These are phyloP conservation scores for Heritiera fomes DNA, from an alignment of 345 rosid genomes.

Conservation along the genomic window DNA sequence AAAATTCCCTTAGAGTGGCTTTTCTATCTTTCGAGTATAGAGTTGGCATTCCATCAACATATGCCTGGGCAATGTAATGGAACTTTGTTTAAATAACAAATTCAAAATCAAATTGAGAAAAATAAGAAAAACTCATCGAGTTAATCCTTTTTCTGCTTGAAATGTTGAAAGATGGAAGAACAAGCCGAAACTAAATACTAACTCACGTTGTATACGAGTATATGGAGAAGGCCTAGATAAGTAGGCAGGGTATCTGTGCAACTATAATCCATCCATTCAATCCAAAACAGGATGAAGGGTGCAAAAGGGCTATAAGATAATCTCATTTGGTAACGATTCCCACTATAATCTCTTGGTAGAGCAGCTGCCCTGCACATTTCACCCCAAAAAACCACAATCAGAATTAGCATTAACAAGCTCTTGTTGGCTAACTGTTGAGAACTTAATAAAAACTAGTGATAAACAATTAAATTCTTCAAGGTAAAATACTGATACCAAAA, in stretches of 20 bases:
- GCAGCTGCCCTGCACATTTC: constrained; percentile 54
- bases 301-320: constrained; percentile 63
- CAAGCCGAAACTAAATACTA: neutral
- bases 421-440: neutral
- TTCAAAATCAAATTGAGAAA: neutral
- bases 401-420: neutral
- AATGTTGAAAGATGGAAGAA: neutral
- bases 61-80: constrained; percentile 39
- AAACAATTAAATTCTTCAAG: neutral
- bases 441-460: neutral
- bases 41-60: constrained; percentile 59
- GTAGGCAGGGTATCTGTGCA: constrained; percentile 59
- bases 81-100: constrained; percentile 17
- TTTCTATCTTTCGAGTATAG: constrained; percentile 56
- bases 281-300: constrained; percentile 51
- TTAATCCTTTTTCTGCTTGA: neutral
- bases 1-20: constrained; percentile 64
- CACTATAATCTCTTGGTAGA: constrained; percentile 56
- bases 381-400: constrained; percentile 13
- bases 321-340: constrained; percentile 55
- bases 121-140: neutral
- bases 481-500: neutral
- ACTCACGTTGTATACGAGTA: constrained; percentile 57
- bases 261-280: constrained; percentile 72
- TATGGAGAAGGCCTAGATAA: constrained; percentile 56